phyloP scores from a whole-genome alignment of 2,329 filamentous ascomycete species.

The Colletotrichum sp. region DNA sequence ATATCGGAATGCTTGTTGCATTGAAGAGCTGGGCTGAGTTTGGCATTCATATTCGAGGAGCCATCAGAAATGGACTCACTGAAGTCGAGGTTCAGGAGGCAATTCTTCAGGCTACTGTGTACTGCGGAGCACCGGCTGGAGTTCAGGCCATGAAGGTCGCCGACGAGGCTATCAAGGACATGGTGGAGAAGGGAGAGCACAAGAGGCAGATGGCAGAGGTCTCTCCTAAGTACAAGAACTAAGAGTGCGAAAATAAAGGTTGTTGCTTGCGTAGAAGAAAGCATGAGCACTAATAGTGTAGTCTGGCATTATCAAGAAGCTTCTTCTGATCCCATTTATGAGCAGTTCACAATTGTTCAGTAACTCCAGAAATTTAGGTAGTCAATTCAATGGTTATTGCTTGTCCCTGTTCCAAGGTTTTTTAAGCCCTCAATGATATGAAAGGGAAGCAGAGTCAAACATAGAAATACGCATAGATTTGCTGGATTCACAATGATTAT shows the following conservation, averaged over 20 bases:
- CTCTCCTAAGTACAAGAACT: neutral
- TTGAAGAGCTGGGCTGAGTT: slow-evolving; percentile 64
- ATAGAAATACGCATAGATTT: too few species aligned
- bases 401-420: too few species aligned
- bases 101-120: slow-evolving; percentile 46
- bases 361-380: too few species aligned
- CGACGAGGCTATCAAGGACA: slow-evolving; percentile 27
- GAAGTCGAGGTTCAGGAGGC: slow-evolving; percentile 62
- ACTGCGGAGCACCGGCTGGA: slow-evolving; percentile 45
- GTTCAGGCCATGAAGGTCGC: slow-evolving; percentile 38
- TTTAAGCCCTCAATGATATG: too few species aligned
- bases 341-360: neutral
- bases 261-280: neutral
- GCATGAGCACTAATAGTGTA: neutral
- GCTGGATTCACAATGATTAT: neutral
- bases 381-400: too few species aligned
- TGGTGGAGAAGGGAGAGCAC: slow-evolving; percentile 29
- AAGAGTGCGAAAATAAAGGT: neutral
- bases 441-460: too few species aligned
- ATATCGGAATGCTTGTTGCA: slow-evolving; percentile 68
- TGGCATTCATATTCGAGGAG: slow-evolving; percentile 64
- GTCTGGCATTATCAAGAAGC: neutral
- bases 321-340: accelerated
- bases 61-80: slow-evolving; percentile 63
- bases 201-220: slow-evolving; percentile 21